A percentile compares a stretch with the other conserved stretches of the same genome.
Evolutionary conservation across 2,329 filamentous ascomycete genomes (phyloP).

Genomic region (Aspergillus pseudonomiae): DNA sequence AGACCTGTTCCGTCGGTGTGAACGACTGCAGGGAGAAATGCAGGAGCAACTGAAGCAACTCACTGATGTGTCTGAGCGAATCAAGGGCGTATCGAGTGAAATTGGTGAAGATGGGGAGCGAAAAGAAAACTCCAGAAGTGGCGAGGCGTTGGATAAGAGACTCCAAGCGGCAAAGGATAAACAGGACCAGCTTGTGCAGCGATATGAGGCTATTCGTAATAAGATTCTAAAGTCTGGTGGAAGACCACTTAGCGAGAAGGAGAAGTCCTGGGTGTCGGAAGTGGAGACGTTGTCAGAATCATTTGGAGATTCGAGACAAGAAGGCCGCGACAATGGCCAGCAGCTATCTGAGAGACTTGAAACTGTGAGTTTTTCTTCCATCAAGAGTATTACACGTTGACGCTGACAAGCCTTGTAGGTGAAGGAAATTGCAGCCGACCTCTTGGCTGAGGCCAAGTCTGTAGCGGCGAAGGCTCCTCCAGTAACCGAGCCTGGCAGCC

Average conservation of each 20-base stretch:
- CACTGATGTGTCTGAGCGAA: constrained; percentile 48
- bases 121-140: constrained; percentile 35
- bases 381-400: background rate
- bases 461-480: constrained; percentile 32
- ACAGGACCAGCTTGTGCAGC: constrained; percentile 43
- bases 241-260: constrained; percentile 49
- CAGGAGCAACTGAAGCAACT: constrained; percentile 50
- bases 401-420: constrained; percentile 35
- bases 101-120: constrained; percentile 40
- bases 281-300: constrained; percentile 43
- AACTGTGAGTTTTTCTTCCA: constrained; percentile 36
- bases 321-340: constrained; percentile 27
- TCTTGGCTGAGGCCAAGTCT: constrained; percentile 42
- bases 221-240: constrained; percentile 48
- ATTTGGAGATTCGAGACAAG: constrained; percentile 32
- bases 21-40: constrained; percentile 51
- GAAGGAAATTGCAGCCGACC: constrained; percentile 41
- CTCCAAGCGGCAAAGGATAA: constrained; percentile 43
- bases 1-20: constrained; percentile 56
- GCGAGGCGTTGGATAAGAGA: constrained; percentile 42
- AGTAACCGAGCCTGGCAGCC: constrained; percentile 31
- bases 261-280: constrained; percentile 49
- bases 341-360: constrained; percentile 41
- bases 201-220: constrained; percentile 49
- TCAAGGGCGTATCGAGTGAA: constrained; percentile 46